phyloP scores from a whole-genome alignment of 73 alveolate species.

The Paramecium sonneborni region DNA sequence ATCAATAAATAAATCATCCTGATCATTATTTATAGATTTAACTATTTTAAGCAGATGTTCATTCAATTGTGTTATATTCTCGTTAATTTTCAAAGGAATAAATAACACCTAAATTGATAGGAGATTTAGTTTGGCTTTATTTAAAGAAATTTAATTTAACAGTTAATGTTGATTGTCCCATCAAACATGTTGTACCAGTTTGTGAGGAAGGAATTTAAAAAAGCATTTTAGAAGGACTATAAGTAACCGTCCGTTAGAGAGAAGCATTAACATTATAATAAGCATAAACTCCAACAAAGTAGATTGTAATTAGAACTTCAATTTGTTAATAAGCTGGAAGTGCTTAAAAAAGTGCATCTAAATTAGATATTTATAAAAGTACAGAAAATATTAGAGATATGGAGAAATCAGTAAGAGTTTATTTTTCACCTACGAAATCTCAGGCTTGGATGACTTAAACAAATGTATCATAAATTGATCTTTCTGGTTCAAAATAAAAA shows the following conservation, averaged over 20 bases:
- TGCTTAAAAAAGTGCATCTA: slow-evolving; percentile 54
- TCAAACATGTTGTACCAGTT: slow-evolving; percentile 22
- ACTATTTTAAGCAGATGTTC: slow-evolving; percentile 13
- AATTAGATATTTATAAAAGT: slow-evolving; percentile 39
- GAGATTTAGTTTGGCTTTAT: slow-evolving; percentile 22
- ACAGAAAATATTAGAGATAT: slow-evolving; percentile 36
- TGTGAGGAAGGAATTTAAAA: background rate
- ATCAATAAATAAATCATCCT: background rate
- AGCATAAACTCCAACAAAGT: slow-evolving; percentile 24
- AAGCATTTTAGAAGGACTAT: background rate
- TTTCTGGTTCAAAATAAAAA: background rate
- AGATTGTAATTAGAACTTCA: slow-evolving; percentile 44
- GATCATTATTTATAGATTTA: slow-evolving; percentile 1
- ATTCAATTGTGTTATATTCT: background rate
- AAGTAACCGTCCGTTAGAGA: slow-evolving; percentile 44
- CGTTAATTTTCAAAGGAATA: background rate
- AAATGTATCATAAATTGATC: slow-evolving; percentile 2
- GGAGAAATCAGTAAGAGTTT: slow-evolving; percentile 56
- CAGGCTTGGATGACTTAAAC: slow-evolving; percentile 44
- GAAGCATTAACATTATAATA: background rate
- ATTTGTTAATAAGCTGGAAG: slow-evolving; percentile 30
- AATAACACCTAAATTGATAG: slow-evolving; percentile 11
- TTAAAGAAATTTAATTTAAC: slow-evolving; percentile 42
- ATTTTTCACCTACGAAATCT: slow-evolving; percentile 45
- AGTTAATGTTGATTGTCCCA: slow-evolving; percentile 46